A percentile compares a stretch with the other conserved stretches of the same genome.
Evolutionary conservation across 2,329 filamentous ascomycete genomes (phyloP).

Genomic region (Verticillium klebahnii): DNA sequence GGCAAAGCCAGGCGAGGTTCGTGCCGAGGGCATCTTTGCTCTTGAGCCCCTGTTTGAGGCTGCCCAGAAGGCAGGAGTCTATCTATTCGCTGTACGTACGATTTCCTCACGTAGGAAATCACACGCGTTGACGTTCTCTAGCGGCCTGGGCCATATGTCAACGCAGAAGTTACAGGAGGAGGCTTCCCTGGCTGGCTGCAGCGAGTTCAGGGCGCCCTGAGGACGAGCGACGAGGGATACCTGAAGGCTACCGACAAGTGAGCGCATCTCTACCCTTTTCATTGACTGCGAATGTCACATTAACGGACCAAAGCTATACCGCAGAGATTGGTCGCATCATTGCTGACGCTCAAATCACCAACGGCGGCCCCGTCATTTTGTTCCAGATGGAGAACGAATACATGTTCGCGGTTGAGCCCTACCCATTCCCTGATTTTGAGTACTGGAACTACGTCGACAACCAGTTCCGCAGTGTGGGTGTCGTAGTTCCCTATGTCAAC

Average conservation of each 20-base stretch:
- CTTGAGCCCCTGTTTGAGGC: conserved; percentile 67
- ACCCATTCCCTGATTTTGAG: conserved; percentile 51
- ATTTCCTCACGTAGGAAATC: not conserved
- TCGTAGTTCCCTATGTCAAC: conserved; percentile 64
- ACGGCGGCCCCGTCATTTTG: conserved; percentile 67
- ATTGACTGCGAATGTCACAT: not conserved
- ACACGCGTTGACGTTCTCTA: not conserved
- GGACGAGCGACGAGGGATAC: conserved; percentile 53
- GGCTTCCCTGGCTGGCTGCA: conserved; percentile 72
- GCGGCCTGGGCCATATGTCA: conserved; percentile 63
- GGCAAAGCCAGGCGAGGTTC: conserved; percentile 61
- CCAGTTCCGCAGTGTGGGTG: conserved; percentile 57
- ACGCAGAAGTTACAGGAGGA: conserved; percentile 64
- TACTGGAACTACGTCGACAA: conserved; percentile 66
- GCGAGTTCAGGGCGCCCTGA: conserved; percentile 51
- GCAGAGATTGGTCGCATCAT: conserved; percentile 54
- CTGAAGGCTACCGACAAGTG: conserved; percentile 58
- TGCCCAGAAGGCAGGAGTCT: conserved; percentile 61
- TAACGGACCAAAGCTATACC: conserved; percentile 40
- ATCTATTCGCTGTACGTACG: conserved; percentile 51
- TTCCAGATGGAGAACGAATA: conserved; percentile 71
- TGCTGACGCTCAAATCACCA: conserved; percentile 66
- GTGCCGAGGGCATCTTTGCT: conserved; percentile 62
- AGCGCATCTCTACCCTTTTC: conserved; percentile 7
- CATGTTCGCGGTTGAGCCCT: conserved; percentile 24